Conservation (phyloP, 768 basidiomycete genomes). For the Pulveroboletus sp. region DNA sequence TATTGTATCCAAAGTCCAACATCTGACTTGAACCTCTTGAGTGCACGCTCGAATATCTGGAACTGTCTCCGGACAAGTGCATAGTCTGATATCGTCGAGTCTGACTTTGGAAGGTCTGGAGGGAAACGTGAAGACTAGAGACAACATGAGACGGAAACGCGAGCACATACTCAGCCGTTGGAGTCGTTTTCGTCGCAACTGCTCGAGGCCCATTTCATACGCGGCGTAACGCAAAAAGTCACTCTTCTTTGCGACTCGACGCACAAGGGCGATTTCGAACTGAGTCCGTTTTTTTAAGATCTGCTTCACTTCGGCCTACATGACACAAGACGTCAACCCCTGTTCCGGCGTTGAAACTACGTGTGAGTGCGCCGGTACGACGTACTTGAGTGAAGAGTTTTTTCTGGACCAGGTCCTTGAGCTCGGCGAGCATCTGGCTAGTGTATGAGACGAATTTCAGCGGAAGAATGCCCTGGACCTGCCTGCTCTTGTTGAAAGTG, state of each 20-base stretch:
- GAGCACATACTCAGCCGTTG: conserved; percentile 59
- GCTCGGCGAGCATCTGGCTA: conserved; percentile 86
- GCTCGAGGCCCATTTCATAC: conserved; percentile 87
- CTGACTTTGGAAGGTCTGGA: conserved; percentile 29
- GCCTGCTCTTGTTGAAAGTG: conserved; percentile 93
- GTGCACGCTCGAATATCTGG: conserved; percentile 86
- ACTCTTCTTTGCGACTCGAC: conserved; percentile 77
- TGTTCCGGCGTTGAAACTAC: not conserved
- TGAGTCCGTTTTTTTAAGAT: conserved; percentile 81
- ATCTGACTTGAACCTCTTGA: conserved; percentile 85
- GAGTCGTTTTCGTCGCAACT: conserved; percentile 68
- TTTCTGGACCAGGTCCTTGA: conserved; percentile 86
- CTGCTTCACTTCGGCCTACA: conserved; percentile 71
- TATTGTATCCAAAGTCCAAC: conserved; percentile 87
- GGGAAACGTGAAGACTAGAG: not conserved
- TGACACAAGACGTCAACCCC: not conserved
- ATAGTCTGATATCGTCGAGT: conserved; percentile 74
- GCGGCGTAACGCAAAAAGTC: conserved; percentile 90
- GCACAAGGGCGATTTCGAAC: conserved; percentile 80
- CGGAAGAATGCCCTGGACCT: conserved; percentile 6
- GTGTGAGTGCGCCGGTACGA: not conserved
- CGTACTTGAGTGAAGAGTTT: conserved; percentile 76
- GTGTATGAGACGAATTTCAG: conserved; percentile 2
- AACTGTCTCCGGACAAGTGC: conserved; percentile 81
- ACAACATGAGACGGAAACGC: not conserved